Evolutionary conservation across 768 basidiomycete species (phyloP), one percentile per base, ranked within the genome.

Genomic region (Amanita rubescens): DNA sequence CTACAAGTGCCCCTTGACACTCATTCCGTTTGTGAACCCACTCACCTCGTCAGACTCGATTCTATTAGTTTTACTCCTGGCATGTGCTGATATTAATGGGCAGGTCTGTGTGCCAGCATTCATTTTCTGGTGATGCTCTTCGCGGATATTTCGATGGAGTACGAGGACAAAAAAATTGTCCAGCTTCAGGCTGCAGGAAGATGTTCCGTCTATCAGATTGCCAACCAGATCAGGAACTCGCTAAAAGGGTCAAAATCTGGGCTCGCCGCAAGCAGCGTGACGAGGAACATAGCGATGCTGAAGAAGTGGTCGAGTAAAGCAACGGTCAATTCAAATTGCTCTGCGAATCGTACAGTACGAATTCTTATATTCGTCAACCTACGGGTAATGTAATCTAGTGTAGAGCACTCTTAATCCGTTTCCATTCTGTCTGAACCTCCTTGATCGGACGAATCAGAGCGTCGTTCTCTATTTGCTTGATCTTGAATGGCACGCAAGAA

Each of bases 401-500:
- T 35, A 37, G n/a, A 25, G 14, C 34, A 42, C 19, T 46, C n/a
- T 33, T 46, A 53, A 53, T 91, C 87, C 7, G 90, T 90, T 61
- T 93, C 86, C 90, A 94, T 94, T 22, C 69, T 73, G 60, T 89
- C 84, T 24, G 43, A 53, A 8, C 42, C 51, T 9, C 51, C 30
- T 27, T 51, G 51, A 30, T 38, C 39, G 8, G 50, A 41, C 15
- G 46, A 35, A 5, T 9, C 60, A 24, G 45, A 33, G 7, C 61
- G 62, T 11, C 60, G 64, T 49, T 79, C 79, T 51, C 76, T 72
- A 53, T 79, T 72, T 11, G 84, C 87, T 64, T 94, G 84, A 57
- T 87, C 88, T 55, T 78, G 81, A 25, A 95, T 76, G 2, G 89
- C 91, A 35, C 82, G 76, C 66, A 96, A 71, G 67, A 95, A 95